Evolutionary conservation across 164 flowering plant genomes (phyloP).

Genomic region (Aristolochia contorta): DNA sequence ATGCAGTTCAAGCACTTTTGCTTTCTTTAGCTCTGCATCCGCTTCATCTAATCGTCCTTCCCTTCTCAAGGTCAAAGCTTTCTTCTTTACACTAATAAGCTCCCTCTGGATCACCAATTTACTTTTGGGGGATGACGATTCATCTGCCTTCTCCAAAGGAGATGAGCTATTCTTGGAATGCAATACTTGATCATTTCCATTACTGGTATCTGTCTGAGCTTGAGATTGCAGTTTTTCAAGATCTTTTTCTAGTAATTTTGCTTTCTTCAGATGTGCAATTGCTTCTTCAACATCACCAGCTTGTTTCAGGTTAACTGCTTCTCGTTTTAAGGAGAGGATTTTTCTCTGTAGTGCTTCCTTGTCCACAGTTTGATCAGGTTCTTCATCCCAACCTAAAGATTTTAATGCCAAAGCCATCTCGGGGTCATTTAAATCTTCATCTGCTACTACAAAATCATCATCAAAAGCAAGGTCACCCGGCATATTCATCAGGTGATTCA

Average conservation of each 20-base stretch:
- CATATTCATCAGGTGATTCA: conserved; percentile 28
- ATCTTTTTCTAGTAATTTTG: conserved; percentile 60
- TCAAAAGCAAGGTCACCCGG: conserved; percentile 36
- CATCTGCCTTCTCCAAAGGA: conserved; percentile 5
- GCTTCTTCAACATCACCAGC: conserved; percentile 71
- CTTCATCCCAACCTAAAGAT: conserved; percentile 83
- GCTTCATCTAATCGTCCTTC: conserved; percentile 80
- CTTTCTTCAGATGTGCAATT: conserved; percentile 57
- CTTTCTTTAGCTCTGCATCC: conserved; percentile 67
- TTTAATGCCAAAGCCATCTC: conserved; percentile 56
- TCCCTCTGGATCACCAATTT: conserved; percentile 61
- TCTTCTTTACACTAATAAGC: conserved; percentile 67
- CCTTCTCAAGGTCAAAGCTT: conserved; percentile 69
- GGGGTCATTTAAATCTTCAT: conserved; percentile 80
- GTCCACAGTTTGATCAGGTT: conserved; percentile 26
- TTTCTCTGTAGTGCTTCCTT: conserved; percentile 33
- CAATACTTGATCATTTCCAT: conserved; percentile 6
- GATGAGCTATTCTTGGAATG: conserved; percentile 9
- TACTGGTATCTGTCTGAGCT: background rate
- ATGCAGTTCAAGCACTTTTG: conserved; percentile 60
- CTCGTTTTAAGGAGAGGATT: conserved; percentile 56
- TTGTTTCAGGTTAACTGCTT: conserved; percentile 56
- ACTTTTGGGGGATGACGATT: conserved; percentile 33
- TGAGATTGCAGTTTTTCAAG: conserved; percentile 25
- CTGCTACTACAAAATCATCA: conserved; percentile 64